Conservation (phyloP, 2,329 filamentous ascomycete species). For the Alternaria gaisen region DNA sequence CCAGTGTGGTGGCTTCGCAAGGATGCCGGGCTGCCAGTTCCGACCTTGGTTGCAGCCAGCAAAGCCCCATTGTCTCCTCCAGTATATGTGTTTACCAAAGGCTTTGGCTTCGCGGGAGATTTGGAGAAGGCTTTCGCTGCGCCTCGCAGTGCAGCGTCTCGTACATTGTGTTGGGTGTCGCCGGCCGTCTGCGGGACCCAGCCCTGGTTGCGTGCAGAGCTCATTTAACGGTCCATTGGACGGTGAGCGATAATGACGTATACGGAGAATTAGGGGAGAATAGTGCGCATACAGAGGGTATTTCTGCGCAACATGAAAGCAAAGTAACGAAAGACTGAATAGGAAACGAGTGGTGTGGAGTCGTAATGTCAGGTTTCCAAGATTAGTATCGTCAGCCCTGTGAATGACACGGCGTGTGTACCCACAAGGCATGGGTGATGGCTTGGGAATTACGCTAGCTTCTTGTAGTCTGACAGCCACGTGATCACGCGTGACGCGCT, state of each 20-base stretch:
- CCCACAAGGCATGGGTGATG: slow-evolving; percentile 15
- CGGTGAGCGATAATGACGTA: slow-evolving; percentile 24
- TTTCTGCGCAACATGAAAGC: slow-evolving; percentile 14
- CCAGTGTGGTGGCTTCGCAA: slow-evolving; percentile 44
- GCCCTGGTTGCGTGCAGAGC: slow-evolving; percentile 43
- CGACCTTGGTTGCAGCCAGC: slow-evolving; percentile 56
- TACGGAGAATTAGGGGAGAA: slow-evolving; percentile 6
- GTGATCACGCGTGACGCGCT: slow-evolving; percentile 30
- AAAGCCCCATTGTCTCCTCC: slow-evolving; percentile 55
- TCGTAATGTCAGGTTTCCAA: slow-evolving; percentile 15
- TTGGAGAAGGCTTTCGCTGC: slow-evolving; percentile 60
- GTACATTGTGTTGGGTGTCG: slow-evolving; percentile 50
- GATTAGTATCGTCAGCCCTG: slow-evolving; percentile 17
- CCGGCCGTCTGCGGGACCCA: slow-evolving; percentile 41
- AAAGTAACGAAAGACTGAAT: slow-evolving; percentile 25
- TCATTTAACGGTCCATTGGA: slow-evolving; percentile 51
- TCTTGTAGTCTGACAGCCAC: slow-evolving; percentile 8
- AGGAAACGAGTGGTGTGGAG: slow-evolving; percentile 21
- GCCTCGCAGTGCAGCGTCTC: slow-evolving; percentile 59
- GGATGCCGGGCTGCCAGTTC: slow-evolving; percentile 37
- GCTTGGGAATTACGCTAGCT: slow-evolving; percentile 17
- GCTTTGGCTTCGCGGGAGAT: slow-evolving; percentile 53
- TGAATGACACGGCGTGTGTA: slow-evolving; percentile 12
- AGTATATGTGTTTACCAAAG: slow-evolving; percentile 51
- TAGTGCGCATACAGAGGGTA: slow-evolving; percentile 13